Percentiles rank a stretch among this genome's conserved stretches.
These are phyloP conservation scores for Petunia axillaris DNA, from an alignment of 257 asterid species.

Conservation along the genomic window DNA sequence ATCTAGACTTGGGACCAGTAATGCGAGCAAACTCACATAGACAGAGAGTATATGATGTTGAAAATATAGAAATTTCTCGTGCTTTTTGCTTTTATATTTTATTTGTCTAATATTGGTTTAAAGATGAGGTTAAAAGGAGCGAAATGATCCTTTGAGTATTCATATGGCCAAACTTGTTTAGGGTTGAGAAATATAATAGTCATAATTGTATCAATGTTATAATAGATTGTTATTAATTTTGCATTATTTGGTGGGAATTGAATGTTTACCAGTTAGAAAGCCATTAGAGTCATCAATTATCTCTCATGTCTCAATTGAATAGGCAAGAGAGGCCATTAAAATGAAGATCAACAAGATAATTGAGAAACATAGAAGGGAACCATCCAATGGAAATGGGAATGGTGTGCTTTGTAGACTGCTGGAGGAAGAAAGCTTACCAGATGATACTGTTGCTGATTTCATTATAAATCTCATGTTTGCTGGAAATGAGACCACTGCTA, in stretches of 20 bases:
- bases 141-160: too few relatives aligned
- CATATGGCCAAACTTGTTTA: too few relatives aligned
- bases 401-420: constrained; percentile 73
- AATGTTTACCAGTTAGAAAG: background rate
- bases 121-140: too few relatives aligned
- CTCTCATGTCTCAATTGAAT: constrained; percentile 18
- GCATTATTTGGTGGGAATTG: background rate
- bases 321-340: constrained; percentile 82
- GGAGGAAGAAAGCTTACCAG: constrained; percentile 85
- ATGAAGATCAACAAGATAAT: constrained; percentile 63
- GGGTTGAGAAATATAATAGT: too few relatives aligned
- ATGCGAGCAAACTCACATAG: too few relatives aligned
- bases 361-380: constrained; percentile 51
- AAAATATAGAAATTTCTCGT: too few relatives aligned
- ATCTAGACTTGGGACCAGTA: too few relatives aligned
- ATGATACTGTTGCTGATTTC: constrained; percentile 78
- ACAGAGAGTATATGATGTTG: too few relatives aligned
- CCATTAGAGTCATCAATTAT: background rate
- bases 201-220: too few relatives aligned
- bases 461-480: constrained; percentile 89
- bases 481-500: constrained; percentile 93
- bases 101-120: too few relatives aligned
- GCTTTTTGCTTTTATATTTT: too few relatives aligned
- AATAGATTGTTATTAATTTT: background rate
- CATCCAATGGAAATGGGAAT: constrained; percentile 45